Base-by-base conservation (phyloP, 306 rosid species). In the Cucumis hystrix region DNA sequence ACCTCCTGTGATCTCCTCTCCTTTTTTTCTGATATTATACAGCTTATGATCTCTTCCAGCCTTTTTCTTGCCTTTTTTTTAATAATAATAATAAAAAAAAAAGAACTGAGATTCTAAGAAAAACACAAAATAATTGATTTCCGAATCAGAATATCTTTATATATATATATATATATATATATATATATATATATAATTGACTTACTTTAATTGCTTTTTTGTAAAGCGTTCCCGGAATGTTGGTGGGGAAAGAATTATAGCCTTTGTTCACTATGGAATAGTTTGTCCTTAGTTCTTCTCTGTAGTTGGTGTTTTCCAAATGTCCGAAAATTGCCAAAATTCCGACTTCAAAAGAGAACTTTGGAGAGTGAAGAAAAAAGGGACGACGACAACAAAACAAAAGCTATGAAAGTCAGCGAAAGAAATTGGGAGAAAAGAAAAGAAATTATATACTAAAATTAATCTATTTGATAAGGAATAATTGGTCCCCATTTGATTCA, bases 341-440 rank as follows among this genome's bases (percentile, higher is more conserved):
- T 1, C 98, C 97, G 39, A 95, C 98, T 76, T 92, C 92, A 52
- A 95, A 95, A 68, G 97, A 92, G 61, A 82, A 83, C 96, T 90
- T 87, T 84, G 85, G 83, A 54, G 74, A 83, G 69, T 63, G 45
- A 63, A 63, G 45, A 16, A 63, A 30, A 33, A 63, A 35, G 23
- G 74, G 78, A 61, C 75, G 13, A 8, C 17, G 57, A 21, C 75
- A 70, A 45, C 28, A 47, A n/a, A 68, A 21, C 30, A 40, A 65
- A 35, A 3, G 52, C 55, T 43, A 23, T 45, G 20, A 10, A 45
- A 70, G 75, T 70, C 75, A 70, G 75, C 52, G 12, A 43, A 6
- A 47, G 5, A 40, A 6, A 47, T 0, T 11, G 12, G 17, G 12
- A 4, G n/a, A 68, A 11, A 63, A 64, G 4, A 61, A 23, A 6